A percentile compares a stretch with the other conserved stretches of the same genome.
These are phyloP conservation scores for Pythium phragmiticola DNA, from an alignment of 352 stramenopile genomes.

Conservation along the genomic window DNA sequence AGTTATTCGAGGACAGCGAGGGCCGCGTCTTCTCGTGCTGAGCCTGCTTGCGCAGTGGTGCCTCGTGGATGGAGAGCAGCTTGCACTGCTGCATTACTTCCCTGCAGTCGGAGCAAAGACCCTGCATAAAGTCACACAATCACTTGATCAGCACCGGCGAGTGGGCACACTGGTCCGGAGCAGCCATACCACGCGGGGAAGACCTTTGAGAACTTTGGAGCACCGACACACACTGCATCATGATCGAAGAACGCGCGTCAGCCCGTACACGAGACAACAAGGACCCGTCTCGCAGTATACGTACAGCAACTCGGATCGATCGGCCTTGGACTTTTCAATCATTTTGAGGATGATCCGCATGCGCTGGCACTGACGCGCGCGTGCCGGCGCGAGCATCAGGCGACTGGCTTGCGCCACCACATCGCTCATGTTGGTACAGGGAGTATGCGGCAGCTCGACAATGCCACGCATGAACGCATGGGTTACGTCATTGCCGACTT, in stretches of 20 bases:
- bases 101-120: conserved; percentile 56
- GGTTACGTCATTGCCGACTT: conserved; percentile 36
- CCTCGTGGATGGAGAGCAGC: conserved; percentile 35
- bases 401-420: conserved; percentile 21
- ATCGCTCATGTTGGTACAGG: conserved; percentile 11
- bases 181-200: conserved; percentile 43
- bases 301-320: conserved; percentile 47
- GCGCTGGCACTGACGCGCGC: conserved; percentile 40
- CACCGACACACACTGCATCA: conserved; percentile 49
- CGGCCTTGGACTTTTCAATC: conserved; percentile 57
- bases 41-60: conserved; percentile 4
- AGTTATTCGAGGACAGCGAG: conserved; percentile 14
- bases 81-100: conserved; percentile 54
- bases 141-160: background rate
- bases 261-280: background rate
- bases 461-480: conserved; percentile 64
- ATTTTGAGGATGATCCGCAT: conserved; percentile 55
- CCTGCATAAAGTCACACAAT: conserved; percentile 21
- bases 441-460: conserved; percentile 39
- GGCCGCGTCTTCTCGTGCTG: conserved; percentile 10
- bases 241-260: background rate
- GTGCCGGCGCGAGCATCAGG: conserved; percentile 41
- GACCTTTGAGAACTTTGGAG: conserved; percentile 42
- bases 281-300: conserved; percentile 8
- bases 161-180: background rate